Conservation (phyloP, 371 early-diverging fungal species). For the Enteropsectra breve region DNA sequence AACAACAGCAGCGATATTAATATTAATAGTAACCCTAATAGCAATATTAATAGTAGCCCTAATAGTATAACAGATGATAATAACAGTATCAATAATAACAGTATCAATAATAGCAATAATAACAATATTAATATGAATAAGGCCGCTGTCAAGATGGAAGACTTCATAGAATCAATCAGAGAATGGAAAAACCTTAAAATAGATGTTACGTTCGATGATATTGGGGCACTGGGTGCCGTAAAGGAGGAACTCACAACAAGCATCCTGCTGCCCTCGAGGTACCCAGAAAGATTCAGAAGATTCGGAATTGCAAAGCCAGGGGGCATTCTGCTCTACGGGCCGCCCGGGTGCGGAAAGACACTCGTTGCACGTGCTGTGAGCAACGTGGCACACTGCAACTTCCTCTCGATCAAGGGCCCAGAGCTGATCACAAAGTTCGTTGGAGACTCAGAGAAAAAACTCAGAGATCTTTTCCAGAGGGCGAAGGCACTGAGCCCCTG, state of each 20-base stretch:
- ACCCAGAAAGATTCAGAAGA: constrained; percentile 74
- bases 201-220: constrained; percentile 55
- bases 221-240: constrained; percentile 57
- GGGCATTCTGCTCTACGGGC: constrained; percentile 93
- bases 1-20: neutral
- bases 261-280: constrained; percentile 78
- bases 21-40: too few relatives aligned
- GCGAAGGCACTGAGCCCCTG: constrained; percentile 78
- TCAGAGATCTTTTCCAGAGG: constrained; percentile 87
- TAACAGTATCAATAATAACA: too few relatives aligned
- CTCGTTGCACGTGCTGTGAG: constrained; percentile 93
- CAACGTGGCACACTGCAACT: constrained; percentile 84
- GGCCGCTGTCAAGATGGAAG: constrained; percentile 24
- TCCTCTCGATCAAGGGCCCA: constrained; percentile 95
- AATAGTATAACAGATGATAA: neutral
- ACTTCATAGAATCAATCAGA: constrained; percentile 32
- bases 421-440: constrained; percentile 97
- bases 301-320: constrained; percentile 82
- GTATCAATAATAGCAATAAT: constrained; percentile 5
- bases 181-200: constrained; percentile 39
- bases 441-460: constrained; percentile 92
- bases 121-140: too few relatives aligned
- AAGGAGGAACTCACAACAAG: constrained; percentile 69
- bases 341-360: constrained; percentile 98
- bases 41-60: too few relatives aligned